Base-by-base conservation (phyloP, 345 rosid species). In the Brassica juncea region DNA sequence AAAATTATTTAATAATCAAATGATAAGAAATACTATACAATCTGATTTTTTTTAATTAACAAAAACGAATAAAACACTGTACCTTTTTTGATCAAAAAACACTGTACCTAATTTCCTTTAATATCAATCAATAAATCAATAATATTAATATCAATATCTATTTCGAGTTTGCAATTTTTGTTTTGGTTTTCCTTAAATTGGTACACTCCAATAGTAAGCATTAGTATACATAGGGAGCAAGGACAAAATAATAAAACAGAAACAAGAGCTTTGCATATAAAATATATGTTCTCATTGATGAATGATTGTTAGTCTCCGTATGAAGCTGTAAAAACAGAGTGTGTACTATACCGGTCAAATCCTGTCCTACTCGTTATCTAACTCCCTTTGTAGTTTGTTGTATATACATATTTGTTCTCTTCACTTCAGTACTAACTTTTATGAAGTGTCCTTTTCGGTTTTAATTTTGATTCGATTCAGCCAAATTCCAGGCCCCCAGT, bases 301-400 rank as follows among this genome's bases (percentile, higher is more conserved):
- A 79, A 79, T 79, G 78, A 73, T 79, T 79, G 69, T 73, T 34
- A 44, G 30, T 28, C 54, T 78, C 72, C 35, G 72, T 55, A 57
- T 63, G 23, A 30, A 21, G 66, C 55, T 42, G 66, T 66, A 55
- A 63, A 71, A 79, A 32, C 78, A 73, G 73, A 73, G 73, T 32
- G 65, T 68, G 82, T 79, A 73, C 82, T 60, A 73, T 79, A 79
- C 78, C 70, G 70, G 74, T 79, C 74, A 66, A 72, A 42, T 72
- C 78, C 65, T 32, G 78, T 73, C 78, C 64, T 73, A 73, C 82
- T 72, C 60, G 21, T 23, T 4, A 39, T 57, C 37, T 21, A 44
- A 30, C 69, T 16, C 66, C 58, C 65, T 35, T 54, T 54, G 64
- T 42, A 66, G 60, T 71, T 39, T 32, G 64, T 25, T 52, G 16